These are phyloP conservation scores for Fragaria vesca DNA, from an alignment of 306 rosid genomes.

Conservation along the genomic window DNA sequence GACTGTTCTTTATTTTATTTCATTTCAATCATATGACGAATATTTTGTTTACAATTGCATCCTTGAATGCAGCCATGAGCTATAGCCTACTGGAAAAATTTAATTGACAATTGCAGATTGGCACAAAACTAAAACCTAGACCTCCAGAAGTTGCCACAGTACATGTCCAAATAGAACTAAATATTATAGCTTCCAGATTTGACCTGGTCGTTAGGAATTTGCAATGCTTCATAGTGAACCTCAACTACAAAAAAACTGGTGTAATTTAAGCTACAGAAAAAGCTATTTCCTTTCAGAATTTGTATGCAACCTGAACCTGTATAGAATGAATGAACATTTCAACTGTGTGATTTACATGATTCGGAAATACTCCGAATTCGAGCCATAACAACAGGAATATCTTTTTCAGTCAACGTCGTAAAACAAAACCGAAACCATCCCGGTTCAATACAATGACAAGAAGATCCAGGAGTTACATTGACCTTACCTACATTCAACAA, in stretches of 20 bases:
- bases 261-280: neutral
- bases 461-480: conserved; percentile 81
- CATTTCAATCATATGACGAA: neutral
- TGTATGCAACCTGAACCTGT: conserved; percentile 8
- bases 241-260: neutral
- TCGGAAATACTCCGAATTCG: conserved; percentile 63
- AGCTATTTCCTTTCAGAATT: neutral
- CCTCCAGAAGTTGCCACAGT: neutral
- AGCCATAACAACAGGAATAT: conserved; percentile 67
- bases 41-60: neutral
- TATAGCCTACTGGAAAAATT: neutral
- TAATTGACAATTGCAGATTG: neutral
- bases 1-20: neutral
- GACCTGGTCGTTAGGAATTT: neutral
- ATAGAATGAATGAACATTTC: conserved; percentile 31
- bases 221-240: neutral
- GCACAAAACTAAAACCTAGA: neutral
- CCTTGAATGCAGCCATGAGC: neutral
- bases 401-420: conserved; percentile 56
- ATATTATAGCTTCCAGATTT: neutral
- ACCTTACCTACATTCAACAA: conserved; percentile 72
- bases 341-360: conserved; percentile 49
- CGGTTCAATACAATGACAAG: conserved; percentile 82
- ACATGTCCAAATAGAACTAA: neutral
- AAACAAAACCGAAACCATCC: conserved; percentile 94